Base-by-base conservation (phyloP, 495 filamentous ascomycete genomes). In the Pseudevernia furfuracea region DNA sequence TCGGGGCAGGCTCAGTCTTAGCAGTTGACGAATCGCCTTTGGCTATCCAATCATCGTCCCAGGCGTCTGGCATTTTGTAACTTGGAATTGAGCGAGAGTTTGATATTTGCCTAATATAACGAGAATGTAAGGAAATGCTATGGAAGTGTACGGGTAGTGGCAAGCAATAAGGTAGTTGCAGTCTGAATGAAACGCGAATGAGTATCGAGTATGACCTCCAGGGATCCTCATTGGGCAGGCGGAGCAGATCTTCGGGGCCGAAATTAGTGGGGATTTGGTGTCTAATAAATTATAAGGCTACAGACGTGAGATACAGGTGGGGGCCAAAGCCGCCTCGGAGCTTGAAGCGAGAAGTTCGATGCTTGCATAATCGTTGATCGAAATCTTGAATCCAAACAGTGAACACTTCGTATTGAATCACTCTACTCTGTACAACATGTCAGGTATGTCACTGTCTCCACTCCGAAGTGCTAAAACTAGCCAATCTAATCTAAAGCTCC, bases 21-120 rank as follows among this genome's bases (percentile, higher is more conserved):
- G 32, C 69, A 68, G 59, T 69, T 69, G 53, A 74, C 71, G 71
- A 44, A 77, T 96, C 90, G 44, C 88, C 90, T 71, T 88, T 80
- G 8, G 76, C 77, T 72, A 92, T 89, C 90, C 91, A 96, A 69
- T 96, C 89, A 67, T 93, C 90, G 63, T 91, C 92, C 92, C 92
- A 96, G 56, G 89, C 91, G 72, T 96, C 85, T 38, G 90, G 87
- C 63, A 85, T 74, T 49, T 77, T 74, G 62, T 74, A 75, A 58
- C 77, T 81, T 68, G 78, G 49, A 17, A 1, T 30, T 53, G 25
- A 32, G 14, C 1, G 7, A 28, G 5, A 5, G 19, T 6, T 0
- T 53, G 25, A 1, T 1, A 25, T 25, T 28, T 12, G 1, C n/a
- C 23, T 49, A 4, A 53, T 17, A 4, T 17, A 14, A 19, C 32